Conservation (phyloP, 768 basidiomycete species). For the Boletus eberwhitei region DNA sequence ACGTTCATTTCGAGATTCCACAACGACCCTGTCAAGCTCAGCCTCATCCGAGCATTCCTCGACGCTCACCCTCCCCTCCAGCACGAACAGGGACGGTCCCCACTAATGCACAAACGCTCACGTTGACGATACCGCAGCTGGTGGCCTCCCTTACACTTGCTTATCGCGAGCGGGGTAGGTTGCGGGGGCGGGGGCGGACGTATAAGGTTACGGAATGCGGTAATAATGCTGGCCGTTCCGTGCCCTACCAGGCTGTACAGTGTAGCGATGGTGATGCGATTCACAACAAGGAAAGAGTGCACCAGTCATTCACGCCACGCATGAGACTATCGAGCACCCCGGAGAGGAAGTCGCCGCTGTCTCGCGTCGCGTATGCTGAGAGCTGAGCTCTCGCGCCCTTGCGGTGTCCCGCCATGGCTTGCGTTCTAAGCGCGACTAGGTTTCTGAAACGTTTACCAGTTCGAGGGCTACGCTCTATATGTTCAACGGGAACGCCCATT, state of each 20-base stretch:
- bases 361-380: constrained; percentile 16
- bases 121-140: constrained; percentile 32
- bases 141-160: constrained; percentile 30
- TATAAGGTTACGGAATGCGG: not conserved
- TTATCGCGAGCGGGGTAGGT: constrained; percentile 21
- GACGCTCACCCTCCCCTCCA: constrained; percentile 26
- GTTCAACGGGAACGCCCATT: not conserved
- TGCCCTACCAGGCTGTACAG: not conserved
- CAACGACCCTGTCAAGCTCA: constrained; percentile 3
- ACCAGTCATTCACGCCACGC: not conserved
- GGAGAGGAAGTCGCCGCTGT: constrained; percentile 26
- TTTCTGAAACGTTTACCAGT: not conserved
- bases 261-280: not conserved
- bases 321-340: constrained; percentile 14
- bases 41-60: constrained; percentile 8
- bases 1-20: constrained; percentile 24
- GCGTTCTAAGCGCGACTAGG: not conserved
- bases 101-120: constrained; percentile 8
- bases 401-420: not conserved
- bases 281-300: constrained; percentile 4
- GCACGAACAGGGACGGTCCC: constrained; percentile 11
- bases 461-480: not conserved
- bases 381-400: constrained; percentile 18
- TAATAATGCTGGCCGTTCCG: constrained; percentile 13
- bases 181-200: constrained; percentile 19